Base-by-base conservation (phyloP, 2,329 filamentous ascomycete genomes). In the Aspergillus ochraceus region DNA sequence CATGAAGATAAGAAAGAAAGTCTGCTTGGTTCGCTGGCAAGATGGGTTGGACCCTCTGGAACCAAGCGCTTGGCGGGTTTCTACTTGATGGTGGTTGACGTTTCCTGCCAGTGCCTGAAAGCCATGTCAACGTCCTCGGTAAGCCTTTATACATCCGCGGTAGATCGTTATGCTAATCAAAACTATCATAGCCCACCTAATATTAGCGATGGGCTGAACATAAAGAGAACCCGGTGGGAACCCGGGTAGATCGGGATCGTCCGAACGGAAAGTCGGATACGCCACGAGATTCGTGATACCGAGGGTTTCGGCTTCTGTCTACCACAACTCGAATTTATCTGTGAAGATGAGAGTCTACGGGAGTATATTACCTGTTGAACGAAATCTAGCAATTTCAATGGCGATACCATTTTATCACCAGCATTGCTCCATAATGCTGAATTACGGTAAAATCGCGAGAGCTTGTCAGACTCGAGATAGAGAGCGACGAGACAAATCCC, bases 171-270 rank as follows among this genome's bases (percentile, higher is more conserved):
- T 47, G 45, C 22, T 47, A 19, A 22, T 22, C 10, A 47, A 47
- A 47, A 6, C 19, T 14, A 20, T 20, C 45, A 47, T 47, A 47
- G 45, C 19, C 20, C 12, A 47, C 10, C 45, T 24, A 22, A 46
- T 8, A n/a, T 19, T 46, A 29, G 50, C 26, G 14, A 20, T 12
- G 32, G 32, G 24, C 12, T 46, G 32, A 54, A 54, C 20, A 19
- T 26, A 22, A 24, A 20, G 4, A 10, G 6, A 52, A 14, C 22
- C 8, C 0, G 20, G 22, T 26, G 52, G 52, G 30, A 54, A 42
- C 22, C 53, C 55, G 55, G 55, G 49, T 57, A 52, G 46, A 57
- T 57, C 55, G 55, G 55, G 55, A 57, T 52, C 32, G 49, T 29
- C 54, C 24, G 30, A 45, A n/a, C 39, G 53, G 53, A 47, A 55